A percentile compares a stretch with the other conserved stretches of the same genome.
Conservation (phyloP, 2,329 filamentous ascomycete species). For the Blumeriella jaapii region DNA sequence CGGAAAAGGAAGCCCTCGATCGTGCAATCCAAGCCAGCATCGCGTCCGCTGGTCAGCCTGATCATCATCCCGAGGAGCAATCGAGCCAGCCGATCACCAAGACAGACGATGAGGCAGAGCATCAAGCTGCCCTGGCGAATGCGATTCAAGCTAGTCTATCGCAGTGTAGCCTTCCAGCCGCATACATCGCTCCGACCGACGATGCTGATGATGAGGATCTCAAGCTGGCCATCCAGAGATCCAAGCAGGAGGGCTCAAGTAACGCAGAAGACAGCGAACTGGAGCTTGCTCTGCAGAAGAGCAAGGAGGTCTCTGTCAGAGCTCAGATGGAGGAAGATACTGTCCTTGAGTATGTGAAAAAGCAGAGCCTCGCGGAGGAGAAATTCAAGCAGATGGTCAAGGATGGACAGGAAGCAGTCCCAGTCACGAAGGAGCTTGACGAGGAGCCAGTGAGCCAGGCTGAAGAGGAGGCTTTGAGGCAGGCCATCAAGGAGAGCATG, state of each 20-base stretch:
- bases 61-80: background rate
- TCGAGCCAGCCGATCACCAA: conserved; percentile 1
- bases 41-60: conserved; percentile 29
- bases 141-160: conserved; percentile 42
- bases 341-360: conserved; percentile 65
- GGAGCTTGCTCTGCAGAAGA: conserved; percentile 10
- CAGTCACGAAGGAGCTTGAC: background rate
- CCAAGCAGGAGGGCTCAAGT: conserved; percentile 25
- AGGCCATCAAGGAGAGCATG: conserved; percentile 45
- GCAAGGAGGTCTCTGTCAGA: conserved; percentile 26
- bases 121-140: conserved; percentile 43
- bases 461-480: conserved; percentile 44
- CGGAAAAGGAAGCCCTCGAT: conserved; percentile 32
- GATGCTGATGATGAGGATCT: conserved; percentile 19
- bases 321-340: conserved; percentile 56
- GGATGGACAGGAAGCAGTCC: conserved; percentile 7
- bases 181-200: background rate
- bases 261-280: conserved; percentile 9
- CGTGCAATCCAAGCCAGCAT: conserved; percentile 40
- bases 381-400: conserved; percentile 29
- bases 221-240: conserved; percentile 17
- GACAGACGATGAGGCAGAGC: conserved; percentile 38
- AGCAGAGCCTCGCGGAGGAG: conserved; percentile 62
- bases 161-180: conserved; percentile 9
- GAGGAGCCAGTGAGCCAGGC: conserved; percentile 27